phyloP scores from a whole-genome alignment of 139 green algal genomes.

The Trebouxia sp. region DNA sequence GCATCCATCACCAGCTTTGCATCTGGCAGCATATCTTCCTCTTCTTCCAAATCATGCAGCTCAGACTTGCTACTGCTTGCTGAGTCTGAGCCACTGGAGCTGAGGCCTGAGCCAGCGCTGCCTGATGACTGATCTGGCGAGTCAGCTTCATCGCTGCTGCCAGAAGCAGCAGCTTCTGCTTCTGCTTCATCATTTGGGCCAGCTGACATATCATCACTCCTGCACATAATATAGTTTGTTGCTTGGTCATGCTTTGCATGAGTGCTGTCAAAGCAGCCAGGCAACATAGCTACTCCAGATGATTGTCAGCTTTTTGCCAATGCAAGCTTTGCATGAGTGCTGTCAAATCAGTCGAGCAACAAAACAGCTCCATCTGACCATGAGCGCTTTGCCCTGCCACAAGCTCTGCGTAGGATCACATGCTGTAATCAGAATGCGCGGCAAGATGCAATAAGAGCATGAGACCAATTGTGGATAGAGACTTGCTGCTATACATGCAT shows the following conservation, averaged over 20 bases:
- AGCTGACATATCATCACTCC: conserved; percentile 12
- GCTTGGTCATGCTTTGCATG: background rate
- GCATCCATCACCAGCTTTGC: conserved; percentile 8
- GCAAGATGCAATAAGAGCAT: too few relatives aligned
- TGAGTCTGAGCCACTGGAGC: background rate
- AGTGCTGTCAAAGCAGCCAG: background rate
- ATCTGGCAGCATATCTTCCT: background rate
- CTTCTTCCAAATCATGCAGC: background rate
- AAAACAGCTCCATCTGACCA: too few relatives aligned
- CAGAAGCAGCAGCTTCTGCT: conserved; percentile 10
- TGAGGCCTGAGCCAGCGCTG: background rate
- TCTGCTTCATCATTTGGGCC: background rate
- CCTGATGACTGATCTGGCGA: background rate
- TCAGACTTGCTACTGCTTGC: background rate
- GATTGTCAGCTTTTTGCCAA: too few relatives aligned
- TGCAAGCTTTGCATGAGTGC: too few relatives aligned
- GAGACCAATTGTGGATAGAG: too few relatives aligned
- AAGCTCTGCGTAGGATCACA: too few relatives aligned
- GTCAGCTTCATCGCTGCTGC: background rate
- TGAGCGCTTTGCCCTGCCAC: too few relatives aligned
- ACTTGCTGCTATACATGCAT: too few relatives aligned
- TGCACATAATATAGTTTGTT: background rate
- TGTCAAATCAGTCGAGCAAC: too few relatives aligned
- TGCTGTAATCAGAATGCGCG: too few relatives aligned
- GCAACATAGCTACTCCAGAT: too few relatives aligned